phyloP scores from a whole-genome alignment of 2,329 filamentous ascomycete species.

The Aspergillus phoenicis region DNA sequence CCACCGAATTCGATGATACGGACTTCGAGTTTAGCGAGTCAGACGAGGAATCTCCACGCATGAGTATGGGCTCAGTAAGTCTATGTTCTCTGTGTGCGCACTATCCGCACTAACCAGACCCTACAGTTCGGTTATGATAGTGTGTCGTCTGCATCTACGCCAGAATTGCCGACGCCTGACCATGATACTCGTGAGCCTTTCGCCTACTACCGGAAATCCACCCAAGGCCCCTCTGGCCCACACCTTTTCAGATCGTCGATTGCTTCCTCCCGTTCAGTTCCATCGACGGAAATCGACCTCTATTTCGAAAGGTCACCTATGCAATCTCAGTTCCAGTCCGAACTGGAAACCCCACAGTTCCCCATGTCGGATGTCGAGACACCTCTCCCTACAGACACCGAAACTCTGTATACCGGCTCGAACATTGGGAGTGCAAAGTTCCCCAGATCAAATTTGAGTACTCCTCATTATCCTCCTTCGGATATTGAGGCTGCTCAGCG shows the following conservation, averaged over 20 bases:
- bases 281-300: constrained; percentile 24
- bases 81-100: neutral
- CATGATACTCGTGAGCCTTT: constrained; percentile 64
- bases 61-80: constrained; percentile 42
- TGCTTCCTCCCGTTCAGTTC: constrained; percentile 19
- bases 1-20: constrained; percentile 40
- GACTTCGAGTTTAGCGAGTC: constrained; percentile 50
- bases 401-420: neutral
- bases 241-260: constrained; percentile 76
- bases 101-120: neutral
- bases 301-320: constrained; percentile 22
- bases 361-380: neutral
- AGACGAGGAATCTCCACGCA: constrained; percentile 56
- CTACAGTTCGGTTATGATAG: constrained; percentile 56
- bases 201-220: constrained; percentile 61
- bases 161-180: constrained; percentile 76
- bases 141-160: constrained; percentile 83
- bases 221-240: constrained; percentile 82
- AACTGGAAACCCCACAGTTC: constrained; percentile 2
- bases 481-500: neutral
- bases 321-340: constrained; percentile 11
- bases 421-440: neutral
- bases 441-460: neutral
- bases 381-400: neutral
- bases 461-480: neutral